Evolutionary conservation across 768 basidiomycete genomes (phyloP), one percentile per base, ranked within the genome.

Genomic region (Obba rivulosa): DNA sequence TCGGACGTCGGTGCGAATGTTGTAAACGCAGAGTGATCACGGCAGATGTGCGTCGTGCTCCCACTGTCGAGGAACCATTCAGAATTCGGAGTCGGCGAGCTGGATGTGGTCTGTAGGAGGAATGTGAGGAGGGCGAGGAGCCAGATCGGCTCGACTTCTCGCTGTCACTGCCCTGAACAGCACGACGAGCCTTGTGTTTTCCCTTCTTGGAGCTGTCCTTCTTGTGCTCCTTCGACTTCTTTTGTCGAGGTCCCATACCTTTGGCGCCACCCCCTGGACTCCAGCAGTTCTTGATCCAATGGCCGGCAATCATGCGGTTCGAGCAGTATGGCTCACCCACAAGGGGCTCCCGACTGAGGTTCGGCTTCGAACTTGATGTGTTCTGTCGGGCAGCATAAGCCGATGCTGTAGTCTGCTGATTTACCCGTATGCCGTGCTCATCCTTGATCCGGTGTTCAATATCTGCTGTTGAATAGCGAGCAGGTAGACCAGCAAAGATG

Each of bases 391-490:
- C 28, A 13, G 28, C 28, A 22, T 43, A 43, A 4, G 41, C 41
- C 20, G 22, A 8, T 43, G 41, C 41, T n/a, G 41, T 43, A 5
- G 17, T 22, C 16, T 21, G 4, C 41, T 43, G 41, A 18, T 43
- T 43, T 8, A 7, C 8, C 16, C 20, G 41, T 7, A 28, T 22
- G 8, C 41, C 23, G n/a, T 21, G 20, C n/a, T 43, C 41, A 22
- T 43, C 23, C 20, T 8, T 4, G 14, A 43, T 21, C 8, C 41
- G 23, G 23, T 28, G 41, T 28, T 43, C 41, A 22, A 43, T 18
- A 16, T 43, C 41, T 4, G 17, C n/a, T 7, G 59, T 52, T 21
- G 50, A 49, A 18, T 60, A 60, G 11, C 39, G 42, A 0, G 50
- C 35, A 0, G 54, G 45, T 13, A 58, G 50, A 3, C 40, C 46